Percentiles rank a stretch among this genome's conserved stretches.
phyloP scores from a whole-genome alignment of 495 filamentous ascomycete species.

The Aspergillus diversus region DNA sequence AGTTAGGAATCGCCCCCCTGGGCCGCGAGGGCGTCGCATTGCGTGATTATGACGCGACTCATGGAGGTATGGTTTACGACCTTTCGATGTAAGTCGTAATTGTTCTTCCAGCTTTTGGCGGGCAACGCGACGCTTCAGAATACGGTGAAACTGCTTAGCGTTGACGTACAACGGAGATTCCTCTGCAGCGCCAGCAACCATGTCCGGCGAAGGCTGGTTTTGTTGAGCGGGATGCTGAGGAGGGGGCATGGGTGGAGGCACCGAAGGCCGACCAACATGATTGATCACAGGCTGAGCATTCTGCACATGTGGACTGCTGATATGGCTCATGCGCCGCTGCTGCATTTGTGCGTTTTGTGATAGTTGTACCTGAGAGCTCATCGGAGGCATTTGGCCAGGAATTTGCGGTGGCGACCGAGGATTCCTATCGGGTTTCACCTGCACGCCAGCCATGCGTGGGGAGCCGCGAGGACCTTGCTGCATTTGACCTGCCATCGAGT shows the following conservation, averaged over 20 bases:
- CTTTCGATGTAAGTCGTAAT: conserved; percentile 88
- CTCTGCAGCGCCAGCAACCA: conserved; percentile 74
- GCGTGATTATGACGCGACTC: conserved; percentile 99
- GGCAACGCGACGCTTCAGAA: conserved; percentile 90
- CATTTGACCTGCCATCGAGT: conserved; percentile 54
- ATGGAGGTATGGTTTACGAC: conserved; percentile 95
- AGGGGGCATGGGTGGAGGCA: conserved; percentile 52
- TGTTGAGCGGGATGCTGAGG: conserved; percentile 58
- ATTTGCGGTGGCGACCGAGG: conserved; percentile 57
- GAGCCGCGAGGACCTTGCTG: conserved; percentile 51
- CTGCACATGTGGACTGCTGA: conserved; percentile 51
- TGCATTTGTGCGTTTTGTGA: conserved; percentile 49
- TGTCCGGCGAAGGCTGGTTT: conserved; percentile 81
- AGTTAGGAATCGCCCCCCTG: conserved; percentile 95
- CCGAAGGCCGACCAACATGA: conserved; percentile 52
- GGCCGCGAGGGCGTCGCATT: conserved; percentile 93
- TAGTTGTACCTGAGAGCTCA: conserved; percentile 54
- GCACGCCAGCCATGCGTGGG: conserved; percentile 53
- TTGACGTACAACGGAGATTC: conserved; percentile 98
- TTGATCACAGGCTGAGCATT: conserved; percentile 52
- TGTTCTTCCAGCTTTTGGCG: conserved; percentile 92
- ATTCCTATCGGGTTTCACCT: conserved; percentile 55
- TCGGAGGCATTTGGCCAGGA: conserved; percentile 53
- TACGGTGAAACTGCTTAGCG: conserved; percentile 97
- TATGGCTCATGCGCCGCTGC: conserved; percentile 55